A percentile compares a stretch with the other conserved stretches of the same genome.
These are phyloP conservation scores for Penicillium sp. DNA, from an alignment of 2,329 filamentous ascomycete species.

Conservation along the genomic window DNA sequence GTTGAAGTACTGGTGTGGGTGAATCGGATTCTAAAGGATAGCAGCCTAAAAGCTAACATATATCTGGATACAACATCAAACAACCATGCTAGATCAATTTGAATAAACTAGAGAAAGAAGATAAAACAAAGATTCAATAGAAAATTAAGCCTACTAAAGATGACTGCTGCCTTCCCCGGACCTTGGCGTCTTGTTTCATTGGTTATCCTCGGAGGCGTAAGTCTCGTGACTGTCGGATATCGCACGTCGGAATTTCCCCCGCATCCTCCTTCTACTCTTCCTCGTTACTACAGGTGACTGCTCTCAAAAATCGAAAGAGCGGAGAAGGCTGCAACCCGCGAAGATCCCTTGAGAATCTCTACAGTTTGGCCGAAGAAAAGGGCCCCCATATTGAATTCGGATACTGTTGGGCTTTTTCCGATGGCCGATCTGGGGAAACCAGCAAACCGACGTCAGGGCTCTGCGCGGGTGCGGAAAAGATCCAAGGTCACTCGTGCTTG, in stretches of 20 bases:
- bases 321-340: too few relatives aligned
- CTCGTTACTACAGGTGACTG: background rate
- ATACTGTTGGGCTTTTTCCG: background rate
- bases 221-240: constrained; percentile 1
- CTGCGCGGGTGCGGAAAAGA: constrained; percentile 18
- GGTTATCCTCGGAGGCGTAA: background rate
- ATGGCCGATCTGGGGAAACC: background rate
- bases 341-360: background rate
- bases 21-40: too few relatives aligned
- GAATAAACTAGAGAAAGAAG: too few relatives aligned
- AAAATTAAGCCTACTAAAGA: too few relatives aligned
- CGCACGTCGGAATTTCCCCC: background rate
- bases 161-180: background rate
- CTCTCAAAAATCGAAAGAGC: background rate
- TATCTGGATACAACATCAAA: too few relatives aligned
- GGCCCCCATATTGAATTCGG: background rate
- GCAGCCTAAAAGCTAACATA: too few relatives aligned
- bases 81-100: too few relatives aligned
- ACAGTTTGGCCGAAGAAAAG: background rate
- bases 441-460: background rate
- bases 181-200: background rate
- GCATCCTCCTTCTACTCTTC: background rate
- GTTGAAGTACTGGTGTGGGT: too few relatives aligned
- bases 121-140: too few relatives aligned
- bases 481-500: constrained; percentile 31